phyloP scores from a whole-genome alignment of 2,329 filamentous ascomycete genomes.

The Aspergillus pseudotamarii region DNA sequence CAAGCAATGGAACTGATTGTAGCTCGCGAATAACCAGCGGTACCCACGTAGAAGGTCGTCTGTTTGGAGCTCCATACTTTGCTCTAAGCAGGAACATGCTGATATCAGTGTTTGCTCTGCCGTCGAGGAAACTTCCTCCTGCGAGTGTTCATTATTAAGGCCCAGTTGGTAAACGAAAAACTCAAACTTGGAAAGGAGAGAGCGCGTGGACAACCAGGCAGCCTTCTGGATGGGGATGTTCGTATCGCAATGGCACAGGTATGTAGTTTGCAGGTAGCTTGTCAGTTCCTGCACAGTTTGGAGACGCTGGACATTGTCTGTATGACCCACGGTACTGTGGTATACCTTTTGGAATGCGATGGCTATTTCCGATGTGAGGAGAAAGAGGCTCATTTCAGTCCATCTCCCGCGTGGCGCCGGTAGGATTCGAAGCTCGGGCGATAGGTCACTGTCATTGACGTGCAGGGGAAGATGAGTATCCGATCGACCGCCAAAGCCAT shows the following conservation, averaged over 20 bases:
- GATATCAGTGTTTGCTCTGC: slow-evolving; percentile 37
- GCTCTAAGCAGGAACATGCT: slow-evolving; percentile 38
- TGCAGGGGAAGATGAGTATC: slow-evolving; percentile 60
- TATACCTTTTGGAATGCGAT: slow-evolving; percentile 52
- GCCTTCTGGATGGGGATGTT: slow-evolving; percentile 48
- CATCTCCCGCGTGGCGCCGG: slow-evolving; percentile 54
- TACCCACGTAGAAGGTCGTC: slow-evolving; percentile 43
- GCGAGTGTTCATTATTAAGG: slow-evolving; percentile 12
- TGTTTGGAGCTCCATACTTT: slow-evolving; percentile 26
- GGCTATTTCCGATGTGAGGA: slow-evolving; percentile 56
- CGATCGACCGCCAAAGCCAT: slow-evolving; percentile 51
- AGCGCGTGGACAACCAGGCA: slow-evolving; percentile 25
- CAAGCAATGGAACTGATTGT: slow-evolving; percentile 46
- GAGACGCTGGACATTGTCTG: slow-evolving; percentile 38
- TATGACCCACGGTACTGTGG: slow-evolving; percentile 34
- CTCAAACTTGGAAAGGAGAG: slow-evolving; percentile 40
- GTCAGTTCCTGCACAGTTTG: slow-evolving; percentile 44
- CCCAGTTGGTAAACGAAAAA: slow-evolving; percentile 35
- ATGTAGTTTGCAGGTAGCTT: slow-evolving; percentile 36
- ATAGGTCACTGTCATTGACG: slow-evolving; percentile 57
- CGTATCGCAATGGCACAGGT: slow-evolving; percentile 55
- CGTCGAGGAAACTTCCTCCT: background rate
- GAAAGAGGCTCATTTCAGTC: slow-evolving; percentile 59
- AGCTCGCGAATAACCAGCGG: slow-evolving; percentile 40
- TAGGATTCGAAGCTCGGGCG: slow-evolving; percentile 52